Percentiles rank a stretch among this genome's conserved stretches.
Evolutionary conservation across 306 rosid genomes (phyloP).

Genomic region (Malus sylvestris): DNA sequence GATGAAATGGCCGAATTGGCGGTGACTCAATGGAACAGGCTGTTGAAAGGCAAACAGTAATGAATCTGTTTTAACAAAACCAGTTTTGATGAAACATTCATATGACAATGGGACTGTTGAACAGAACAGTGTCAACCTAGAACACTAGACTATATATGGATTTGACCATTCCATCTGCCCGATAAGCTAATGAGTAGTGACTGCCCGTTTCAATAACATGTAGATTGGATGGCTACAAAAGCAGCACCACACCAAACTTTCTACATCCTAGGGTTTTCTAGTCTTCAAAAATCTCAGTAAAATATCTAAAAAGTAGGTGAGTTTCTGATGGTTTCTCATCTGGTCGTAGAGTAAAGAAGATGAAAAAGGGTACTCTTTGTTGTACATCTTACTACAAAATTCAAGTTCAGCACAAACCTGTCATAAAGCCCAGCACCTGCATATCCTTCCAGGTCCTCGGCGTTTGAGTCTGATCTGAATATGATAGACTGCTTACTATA

Average conservation of each 20-base stretch:
- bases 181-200: no score
- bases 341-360: neutral
- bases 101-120: neutral
- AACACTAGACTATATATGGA: neutral
- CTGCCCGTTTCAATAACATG: neutral
- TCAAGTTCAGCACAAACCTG: slow-evolving; percentile 13
- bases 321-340: neutral
- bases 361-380: neutral
- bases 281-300: neutral
- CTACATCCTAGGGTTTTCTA: neutral
- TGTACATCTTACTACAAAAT: neutral
- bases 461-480: slow-evolving; percentile 36
- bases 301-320: neutral
- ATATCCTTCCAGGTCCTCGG: slow-evolving; percentile 38
- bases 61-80: no score
- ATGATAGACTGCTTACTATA: slow-evolving; percentile 26
- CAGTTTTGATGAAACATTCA: neutral
- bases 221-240: neutral
- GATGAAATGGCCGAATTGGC: neutral
- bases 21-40: neutral
- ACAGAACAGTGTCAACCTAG: neutral
- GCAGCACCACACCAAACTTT: neutral
- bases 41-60: no score
- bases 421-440: slow-evolving; percentile 41
- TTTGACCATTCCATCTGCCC: neutral